phyloP scores from a whole-genome alignment of 805 yeast species.

The Starmera quercuum region DNA sequence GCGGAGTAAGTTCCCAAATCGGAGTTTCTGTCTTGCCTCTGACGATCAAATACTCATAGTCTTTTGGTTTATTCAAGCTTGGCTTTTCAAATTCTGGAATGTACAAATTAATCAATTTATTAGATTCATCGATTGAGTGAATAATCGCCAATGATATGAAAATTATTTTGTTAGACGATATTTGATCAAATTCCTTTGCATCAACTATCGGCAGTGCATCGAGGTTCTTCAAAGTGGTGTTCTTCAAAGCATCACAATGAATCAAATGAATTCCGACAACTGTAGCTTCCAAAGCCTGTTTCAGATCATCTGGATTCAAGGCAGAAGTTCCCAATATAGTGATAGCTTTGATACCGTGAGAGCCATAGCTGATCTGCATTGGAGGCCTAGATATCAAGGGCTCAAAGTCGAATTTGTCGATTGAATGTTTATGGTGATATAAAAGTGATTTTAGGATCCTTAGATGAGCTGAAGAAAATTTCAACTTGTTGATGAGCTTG shows the following conservation, averaged over 20 bases:
- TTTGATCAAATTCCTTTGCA: slow-evolving; percentile 2
- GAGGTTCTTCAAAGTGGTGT: slow-evolving; percentile 6
- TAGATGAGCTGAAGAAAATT: slow-evolving; percentile 43
- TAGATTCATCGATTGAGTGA: slow-evolving; percentile 49
- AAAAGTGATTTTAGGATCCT: slow-evolving; percentile 43
- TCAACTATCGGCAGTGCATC: slow-evolving; percentile 20
- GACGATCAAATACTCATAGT: slow-evolving; percentile 34
- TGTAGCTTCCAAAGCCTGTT: slow-evolving; percentile 27
- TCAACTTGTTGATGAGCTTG: slow-evolving; percentile 17
- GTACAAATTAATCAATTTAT: slow-evolving; percentile 43
- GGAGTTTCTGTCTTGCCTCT: slow-evolving; percentile 68
- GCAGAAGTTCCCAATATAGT: slow-evolving; percentile 25
- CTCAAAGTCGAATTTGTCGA: slow-evolving; percentile 28
- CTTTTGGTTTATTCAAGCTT: slow-evolving; percentile 13
- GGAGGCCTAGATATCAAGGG: slow-evolving; percentile 36
- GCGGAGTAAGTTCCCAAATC: slow-evolving; percentile 36
- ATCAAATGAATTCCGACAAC: slow-evolving; percentile 24
- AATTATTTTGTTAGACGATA: slow-evolving; percentile 6
- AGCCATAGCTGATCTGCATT: slow-evolving; percentile 29
- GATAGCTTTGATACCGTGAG: slow-evolving; percentile 29
- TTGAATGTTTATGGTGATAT: slow-evolving; percentile 40
- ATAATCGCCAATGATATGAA: slow-evolving; percentile 52
- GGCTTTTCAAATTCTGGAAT: slow-evolving; percentile 30
- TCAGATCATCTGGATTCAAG: slow-evolving; percentile 25
- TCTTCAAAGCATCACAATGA: slow-evolving; percentile 7